Conservation (phyloP, 352 stramenopile genomes). For the Hyaloperonospora brassicae region DNA sequence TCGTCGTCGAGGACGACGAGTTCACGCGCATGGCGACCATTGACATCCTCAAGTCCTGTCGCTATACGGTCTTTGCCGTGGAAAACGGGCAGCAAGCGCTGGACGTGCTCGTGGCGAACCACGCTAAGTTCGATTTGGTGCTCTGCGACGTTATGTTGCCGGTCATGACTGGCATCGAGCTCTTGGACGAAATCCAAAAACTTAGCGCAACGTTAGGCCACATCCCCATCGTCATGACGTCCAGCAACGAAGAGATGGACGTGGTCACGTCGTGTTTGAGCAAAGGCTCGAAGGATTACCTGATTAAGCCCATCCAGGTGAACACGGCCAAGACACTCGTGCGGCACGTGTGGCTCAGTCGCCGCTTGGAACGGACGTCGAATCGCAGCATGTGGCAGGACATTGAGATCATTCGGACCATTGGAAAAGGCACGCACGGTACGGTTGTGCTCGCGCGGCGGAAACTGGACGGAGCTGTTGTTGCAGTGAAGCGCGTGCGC, state of each 20-base stretch:
- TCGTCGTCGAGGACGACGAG: constrained; percentile 86
- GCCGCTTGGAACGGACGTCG: constrained; percentile 49
- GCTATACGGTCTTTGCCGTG: constrained; percentile 78
- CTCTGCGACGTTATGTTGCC: constrained; percentile 87
- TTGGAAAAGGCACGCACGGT: constrained; percentile 80
- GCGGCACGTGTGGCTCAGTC: constrained; percentile 81
- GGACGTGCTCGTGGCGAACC: constrained; percentile 54
- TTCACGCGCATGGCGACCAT: constrained; percentile 85
- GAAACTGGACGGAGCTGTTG: constrained; percentile 68
- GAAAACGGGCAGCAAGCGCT: constrained; percentile 76
- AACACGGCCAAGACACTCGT: constrained; percentile 87
- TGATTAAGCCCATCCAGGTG: constrained; percentile 87
- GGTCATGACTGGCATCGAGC: constrained; percentile 82
- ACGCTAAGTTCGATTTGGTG: constrained; percentile 80
- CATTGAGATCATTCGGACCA: constrained; percentile 79
- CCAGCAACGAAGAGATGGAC: constrained; percentile 87
- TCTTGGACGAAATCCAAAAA: constrained; percentile 80
- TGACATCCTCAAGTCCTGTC: constrained; percentile 84
- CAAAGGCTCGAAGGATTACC: constrained; percentile 85
- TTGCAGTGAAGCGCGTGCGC: constrained; percentile 79
- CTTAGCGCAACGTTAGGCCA: constrained; percentile 53
- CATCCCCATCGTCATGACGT: constrained; percentile 87
- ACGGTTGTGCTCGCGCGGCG: constrained; percentile 74
- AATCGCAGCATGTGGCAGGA: constrained; percentile 79
- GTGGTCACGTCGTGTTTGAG: constrained; percentile 83